Evolutionary conservation across 2,329 filamentous ascomycete genomes (phyloP).

Genomic region (Dendrostoma leiphaemia): DNA sequence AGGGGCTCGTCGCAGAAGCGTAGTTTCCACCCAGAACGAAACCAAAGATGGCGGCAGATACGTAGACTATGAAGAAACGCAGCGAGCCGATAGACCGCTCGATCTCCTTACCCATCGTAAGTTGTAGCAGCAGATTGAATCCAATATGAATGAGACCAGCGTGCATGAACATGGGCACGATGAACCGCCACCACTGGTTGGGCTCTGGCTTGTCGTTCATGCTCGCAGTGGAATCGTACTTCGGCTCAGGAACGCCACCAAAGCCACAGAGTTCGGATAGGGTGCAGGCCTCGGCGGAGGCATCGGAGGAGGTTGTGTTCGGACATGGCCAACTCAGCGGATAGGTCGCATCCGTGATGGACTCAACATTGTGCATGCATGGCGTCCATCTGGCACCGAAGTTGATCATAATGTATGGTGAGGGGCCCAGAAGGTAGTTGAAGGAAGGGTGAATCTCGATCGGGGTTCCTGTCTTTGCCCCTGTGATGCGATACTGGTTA

Average conservation of each 20-base stretch:
- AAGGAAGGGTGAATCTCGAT: slow-evolving; percentile 81
- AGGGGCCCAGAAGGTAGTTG: slow-evolving; percentile 97
- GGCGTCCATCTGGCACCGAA: slow-evolving; percentile 92
- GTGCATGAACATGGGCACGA: slow-evolving; percentile 92
- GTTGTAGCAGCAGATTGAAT: slow-evolving; percentile 90
- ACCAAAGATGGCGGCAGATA: slow-evolving; percentile 89
- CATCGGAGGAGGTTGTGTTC: slow-evolving; percentile 63
- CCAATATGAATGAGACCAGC: slow-evolving; percentile 91
- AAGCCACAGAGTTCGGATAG: slow-evolving; percentile 85
- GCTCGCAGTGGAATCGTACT: slow-evolving; percentile 46
- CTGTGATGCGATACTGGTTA: slow-evolving; percentile 38
- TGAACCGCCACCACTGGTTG: slow-evolving; percentile 97
- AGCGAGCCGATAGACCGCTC: slow-evolving; percentile 85
- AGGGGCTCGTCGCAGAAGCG: slow-evolving; percentile 76
- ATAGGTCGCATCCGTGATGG: slow-evolving; percentile 53
- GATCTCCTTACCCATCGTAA: slow-evolving; percentile 90
- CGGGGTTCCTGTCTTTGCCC: slow-evolving; percentile 71
- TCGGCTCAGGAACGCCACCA: slow-evolving; percentile 68
- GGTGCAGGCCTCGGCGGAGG: slow-evolving; percentile 56
- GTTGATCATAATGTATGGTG: slow-evolving; percentile 85
- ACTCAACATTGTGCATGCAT: slow-evolving; percentile 85
- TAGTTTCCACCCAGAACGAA: slow-evolving; percentile 95
- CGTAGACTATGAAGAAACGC: slow-evolving; percentile 86
- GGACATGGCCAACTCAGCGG: slow-evolving; percentile 74
- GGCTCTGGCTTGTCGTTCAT: slow-evolving; percentile 58